Conservation (phyloP, 495 filamentous ascomycete species). For the Cercophora sp. region DNA sequence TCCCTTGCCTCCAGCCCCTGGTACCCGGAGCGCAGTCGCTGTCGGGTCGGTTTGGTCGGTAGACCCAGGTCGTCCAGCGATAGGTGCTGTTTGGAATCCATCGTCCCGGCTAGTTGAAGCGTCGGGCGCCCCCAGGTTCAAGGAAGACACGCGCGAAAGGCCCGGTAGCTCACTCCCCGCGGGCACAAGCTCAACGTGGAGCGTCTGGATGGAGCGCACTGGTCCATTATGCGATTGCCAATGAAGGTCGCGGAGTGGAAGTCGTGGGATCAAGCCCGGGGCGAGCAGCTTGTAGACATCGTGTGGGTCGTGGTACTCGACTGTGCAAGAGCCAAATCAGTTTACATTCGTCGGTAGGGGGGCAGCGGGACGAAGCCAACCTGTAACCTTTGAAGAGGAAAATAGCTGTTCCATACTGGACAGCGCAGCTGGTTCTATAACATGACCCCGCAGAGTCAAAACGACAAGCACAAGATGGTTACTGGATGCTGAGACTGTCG, state of each 20-base stretch:
- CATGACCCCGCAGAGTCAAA: conserved; percentile 25
- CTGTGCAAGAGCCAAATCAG: conserved; percentile 26
- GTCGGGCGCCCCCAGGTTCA: conserved; percentile 38
- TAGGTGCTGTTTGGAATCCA: conserved; percentile 47
- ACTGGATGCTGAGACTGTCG: conserved; percentile 2
- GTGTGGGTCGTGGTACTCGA: conserved; percentile 83
- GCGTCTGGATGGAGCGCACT: conserved; percentile 82
- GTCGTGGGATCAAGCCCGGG: conserved; percentile 65
- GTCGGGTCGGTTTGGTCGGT: conserved; percentile 32
- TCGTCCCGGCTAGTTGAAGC: conserved; percentile 41
- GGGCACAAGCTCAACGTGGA: conserved; percentile 82
- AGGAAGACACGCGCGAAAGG: conserved; percentile 31
- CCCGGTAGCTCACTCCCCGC: conserved; percentile 36
- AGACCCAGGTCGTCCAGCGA: conserved; percentile 24
- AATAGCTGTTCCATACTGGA: conserved; percentile 57
- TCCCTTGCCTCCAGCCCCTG: conserved; percentile 36
- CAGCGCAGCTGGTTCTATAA: conserved; percentile 27
- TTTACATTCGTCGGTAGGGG: neutral
- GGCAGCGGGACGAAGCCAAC: conserved; percentile 30
- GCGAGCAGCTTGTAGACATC: conserved; percentile 79
- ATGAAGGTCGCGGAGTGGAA: conserved; percentile 89
- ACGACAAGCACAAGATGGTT: neutral
- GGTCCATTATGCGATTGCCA: conserved; percentile 94
- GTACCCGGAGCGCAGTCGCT: conserved; percentile 19
- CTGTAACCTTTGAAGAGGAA: conserved; percentile 70